A percentile compares a stretch with the other conserved stretches of the same genome.
phyloP scores from a whole-genome alignment of 2,329 filamentous ascomycete genomes.

The Dothiorella sarmentorum region DNA sequence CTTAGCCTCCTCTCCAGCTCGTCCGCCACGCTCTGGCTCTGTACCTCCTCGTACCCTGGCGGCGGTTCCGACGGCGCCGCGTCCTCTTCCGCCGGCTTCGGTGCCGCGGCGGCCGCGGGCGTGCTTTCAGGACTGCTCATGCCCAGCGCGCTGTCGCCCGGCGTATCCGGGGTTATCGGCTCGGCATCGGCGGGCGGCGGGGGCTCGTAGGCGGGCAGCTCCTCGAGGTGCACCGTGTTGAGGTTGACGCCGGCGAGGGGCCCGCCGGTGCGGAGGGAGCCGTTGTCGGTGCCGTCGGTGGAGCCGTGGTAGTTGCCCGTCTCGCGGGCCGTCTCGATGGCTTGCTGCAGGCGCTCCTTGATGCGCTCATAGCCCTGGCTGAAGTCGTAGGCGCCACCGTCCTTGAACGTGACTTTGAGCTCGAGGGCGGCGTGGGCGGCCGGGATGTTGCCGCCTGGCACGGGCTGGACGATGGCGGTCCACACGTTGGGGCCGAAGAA shows the following conservation, averaged over 20 bases:
- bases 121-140: slow-evolving; percentile 13
- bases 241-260: slow-evolving; percentile 52
- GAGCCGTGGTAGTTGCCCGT: slow-evolving; percentile 51
- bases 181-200: slow-evolving; percentile 21
- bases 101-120: neutral
- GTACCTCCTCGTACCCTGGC: slow-evolving; percentile 87
- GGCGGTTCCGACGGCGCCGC: slow-evolving; percentile 69
- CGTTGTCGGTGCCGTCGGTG: slow-evolving; percentile 30
- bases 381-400: slow-evolving; percentile 93
- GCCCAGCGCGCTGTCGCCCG: slow-evolving; percentile 15
- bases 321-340: slow-evolving; percentile 69
- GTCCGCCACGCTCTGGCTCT: slow-evolving; percentile 72
- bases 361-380: slow-evolving; percentile 77
- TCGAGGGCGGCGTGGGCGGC: slow-evolving; percentile 69
- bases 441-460: slow-evolving; percentile 79
- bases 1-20: slow-evolving; percentile 59
- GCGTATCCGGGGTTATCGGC: neutral
- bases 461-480: slow-evolving; percentile 75
- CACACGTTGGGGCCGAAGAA: slow-evolving; percentile 94
- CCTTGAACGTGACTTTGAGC: slow-evolving; percentile 84
- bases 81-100: slow-evolving; percentile 34
- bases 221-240: slow-evolving; percentile 72
- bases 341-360: slow-evolving; percentile 78
- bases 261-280: slow-evolving; percentile 36
- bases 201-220: slow-evolving; percentile 80